Conservation (phyloP, 768 basidiomycete genomes). For the Macrolepiota dolichaula region DNA sequence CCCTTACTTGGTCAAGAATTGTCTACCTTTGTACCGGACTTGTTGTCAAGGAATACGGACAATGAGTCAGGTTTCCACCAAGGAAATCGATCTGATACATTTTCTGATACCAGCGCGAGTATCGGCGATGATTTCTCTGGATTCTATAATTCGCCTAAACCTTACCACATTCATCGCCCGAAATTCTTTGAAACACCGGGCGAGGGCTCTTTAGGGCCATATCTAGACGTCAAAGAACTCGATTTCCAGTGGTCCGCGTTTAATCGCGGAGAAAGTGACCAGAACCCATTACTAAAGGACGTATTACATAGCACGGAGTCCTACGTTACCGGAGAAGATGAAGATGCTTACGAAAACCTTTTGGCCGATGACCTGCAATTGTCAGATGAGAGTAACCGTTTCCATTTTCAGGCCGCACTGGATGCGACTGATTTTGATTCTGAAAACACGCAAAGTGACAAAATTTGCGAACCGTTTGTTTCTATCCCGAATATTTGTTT, state of each 20-base stretch:
- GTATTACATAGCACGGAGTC: not conserved
- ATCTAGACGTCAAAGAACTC: conserved; percentile 35
- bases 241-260: conserved; percentile 61
- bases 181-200: conserved; percentile 52
- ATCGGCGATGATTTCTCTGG: conserved; percentile 14
- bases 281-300: not conserved
- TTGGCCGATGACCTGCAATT: not conserved
- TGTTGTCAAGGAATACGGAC: too few relatives aligned
- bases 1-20: too few relatives aligned
- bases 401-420: not conserved
- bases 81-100: not conserved
- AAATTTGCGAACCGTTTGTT: conserved; percentile 21
- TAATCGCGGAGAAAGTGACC: conserved; percentile 18
- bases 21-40: not conserved
- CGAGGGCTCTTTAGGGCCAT: conserved; percentile 45
- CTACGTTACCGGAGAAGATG: not conserved
- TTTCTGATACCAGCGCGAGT: not conserved
- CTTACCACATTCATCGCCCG: conserved; percentile 30
- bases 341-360: not conserved
- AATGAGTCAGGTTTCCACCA: not conserved
- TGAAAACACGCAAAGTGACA: not conserved
- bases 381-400: not conserved
- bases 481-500: conserved; percentile 35
- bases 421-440: not conserved
- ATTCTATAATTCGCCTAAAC: conserved; percentile 49